A percentile compares a stretch with the other conserved stretches of the same genome.
Conservation (phyloP, 371 early-diverging fungal genomes). For the Haplosporangium sp. region DNA sequence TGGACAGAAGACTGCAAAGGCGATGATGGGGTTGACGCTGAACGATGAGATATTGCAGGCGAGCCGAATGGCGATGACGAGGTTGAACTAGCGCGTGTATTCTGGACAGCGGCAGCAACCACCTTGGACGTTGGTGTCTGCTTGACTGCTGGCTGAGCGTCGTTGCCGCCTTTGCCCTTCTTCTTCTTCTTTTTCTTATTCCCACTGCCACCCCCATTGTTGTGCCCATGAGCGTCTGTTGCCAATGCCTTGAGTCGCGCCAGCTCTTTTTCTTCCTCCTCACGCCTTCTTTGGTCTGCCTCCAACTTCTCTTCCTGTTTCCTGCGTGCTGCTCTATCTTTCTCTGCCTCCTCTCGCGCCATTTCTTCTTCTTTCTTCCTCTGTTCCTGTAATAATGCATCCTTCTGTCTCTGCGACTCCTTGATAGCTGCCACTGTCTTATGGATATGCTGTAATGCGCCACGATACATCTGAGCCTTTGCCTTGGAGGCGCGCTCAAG, state of each 20-base stretch:
- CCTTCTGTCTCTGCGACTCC: constrained; percentile 44
- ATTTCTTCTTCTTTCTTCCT: constrained; percentile 37
- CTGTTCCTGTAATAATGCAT: constrained; percentile 42
- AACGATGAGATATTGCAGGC: constrained; percentile 8
- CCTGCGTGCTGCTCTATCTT: constrained; percentile 45
- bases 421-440: constrained; percentile 42
- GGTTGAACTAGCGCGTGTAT: constrained; percentile 1
- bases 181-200: constrained; percentile 54
- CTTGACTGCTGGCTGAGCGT: constrained; percentile 1
- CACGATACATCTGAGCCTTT: constrained; percentile 30
- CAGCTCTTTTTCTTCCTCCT: constrained; percentile 52
- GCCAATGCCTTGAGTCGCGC: constrained; percentile 41
- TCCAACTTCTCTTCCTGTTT: constrained; percentile 57
- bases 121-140: constrained; percentile 13
- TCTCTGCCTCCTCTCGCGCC: constrained; percentile 52
- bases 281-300: constrained; percentile 41
- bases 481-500: constrained; percentile 40
- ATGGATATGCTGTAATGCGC: constrained; percentile 37
- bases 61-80: constrained; percentile 13
- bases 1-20: not conserved
- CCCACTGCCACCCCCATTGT: constrained; percentile 21
- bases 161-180: constrained; percentile 26
- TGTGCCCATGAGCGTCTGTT: constrained; percentile 23
- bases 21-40: not conserved
- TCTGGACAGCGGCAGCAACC: not conserved